These are phyloP conservation scores for Balakata baccata DNA, from an alignment of 345 rosid genomes.

Conservation along the genomic window DNA sequence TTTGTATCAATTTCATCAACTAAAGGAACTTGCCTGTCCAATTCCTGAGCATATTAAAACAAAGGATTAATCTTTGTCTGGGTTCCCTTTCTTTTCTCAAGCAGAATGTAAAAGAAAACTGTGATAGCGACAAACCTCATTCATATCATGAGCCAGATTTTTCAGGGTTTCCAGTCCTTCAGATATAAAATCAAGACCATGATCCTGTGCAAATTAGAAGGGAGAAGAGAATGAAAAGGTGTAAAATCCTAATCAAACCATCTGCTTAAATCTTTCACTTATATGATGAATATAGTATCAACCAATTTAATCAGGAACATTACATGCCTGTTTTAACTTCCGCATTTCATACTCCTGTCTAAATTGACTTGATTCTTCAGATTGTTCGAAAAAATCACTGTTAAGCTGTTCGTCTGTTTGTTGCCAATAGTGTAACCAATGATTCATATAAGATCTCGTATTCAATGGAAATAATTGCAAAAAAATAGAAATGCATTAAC, in stretches of 20 bases:
- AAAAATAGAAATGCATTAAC: conserved; percentile 6
- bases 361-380: conserved; percentile 60
- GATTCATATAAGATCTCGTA: background rate
- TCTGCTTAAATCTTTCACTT: background rate
- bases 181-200: conserved; percentile 57
- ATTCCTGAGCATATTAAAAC: conserved; percentile 43
- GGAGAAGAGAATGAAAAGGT: background rate
- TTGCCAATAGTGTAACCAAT: conserved; percentile 8
- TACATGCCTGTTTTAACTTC: conserved; percentile 73
- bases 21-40: conserved; percentile 78
- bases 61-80: background rate
- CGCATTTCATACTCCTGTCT: conserved; percentile 75
- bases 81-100: background rate
- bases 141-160: conserved; percentile 61
- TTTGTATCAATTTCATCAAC: conserved; percentile 78
- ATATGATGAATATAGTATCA: background rate
- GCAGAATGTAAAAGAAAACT: conserved; percentile 4
- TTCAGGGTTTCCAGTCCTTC: conserved; percentile 49
- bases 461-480: conserved; percentile 8
- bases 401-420: conserved; percentile 49
- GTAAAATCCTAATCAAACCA: background rate
- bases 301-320: conserved; percentile 21
- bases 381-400: conserved; percentile 50
- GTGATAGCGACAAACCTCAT: conserved; percentile 49
- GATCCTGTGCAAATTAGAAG: conserved; percentile 32